phyloP scores from a whole-genome alignment of 2,329 filamentous ascomycete species.

The Neurospora sp. region DNA sequence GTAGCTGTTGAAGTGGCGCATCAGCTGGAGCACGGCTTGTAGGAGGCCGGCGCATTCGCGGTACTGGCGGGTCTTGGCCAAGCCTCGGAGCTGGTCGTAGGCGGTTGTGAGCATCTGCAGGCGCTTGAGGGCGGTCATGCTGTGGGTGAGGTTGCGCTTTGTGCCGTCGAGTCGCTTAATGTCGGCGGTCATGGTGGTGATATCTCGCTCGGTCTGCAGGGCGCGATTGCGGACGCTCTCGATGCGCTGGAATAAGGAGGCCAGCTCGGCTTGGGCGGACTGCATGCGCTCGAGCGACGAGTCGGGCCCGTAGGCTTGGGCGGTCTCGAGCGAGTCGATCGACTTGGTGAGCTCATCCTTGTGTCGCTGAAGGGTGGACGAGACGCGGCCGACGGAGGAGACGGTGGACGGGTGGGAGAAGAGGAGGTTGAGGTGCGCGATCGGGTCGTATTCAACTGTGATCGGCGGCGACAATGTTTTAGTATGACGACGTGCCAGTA shows the following conservation, averaged over 20 bases:
- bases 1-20: constrained; percentile 98
- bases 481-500: constrained; percentile 9
- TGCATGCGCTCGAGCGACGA: constrained; percentile 88
- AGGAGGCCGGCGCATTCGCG: constrained; percentile 87
- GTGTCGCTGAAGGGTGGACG: constrained; percentile 60
- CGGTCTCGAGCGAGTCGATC: constrained; percentile 62
- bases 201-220: constrained; percentile 85
- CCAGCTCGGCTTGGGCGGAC: constrained; percentile 79
- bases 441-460: constrained; percentile 75
- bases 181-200: constrained; percentile 97
- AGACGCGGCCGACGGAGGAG: constrained; percentile 63
- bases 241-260: constrained; percentile 86
- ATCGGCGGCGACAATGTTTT: constrained; percentile 6
- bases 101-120: constrained; percentile 98
- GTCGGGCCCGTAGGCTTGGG: constrained; percentile 75
- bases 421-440: constrained; percentile 84
- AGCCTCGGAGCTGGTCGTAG: constrained; percentile 85
- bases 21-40: constrained; percentile 91
- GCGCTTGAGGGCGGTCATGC: constrained; percentile 94
- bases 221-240: constrained; percentile 84
- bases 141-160: constrained; percentile 90
- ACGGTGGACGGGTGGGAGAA: constrained; percentile 86
- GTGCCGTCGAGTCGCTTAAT: constrained; percentile 96
- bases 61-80: constrained; percentile 83
- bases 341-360: constrained; percentile 74